Evolutionary conservation across 257 asterid genomes (phyloP), one percentile per base, ranked within the genome.

Genomic region (Orobanche coerulescens): DNA sequence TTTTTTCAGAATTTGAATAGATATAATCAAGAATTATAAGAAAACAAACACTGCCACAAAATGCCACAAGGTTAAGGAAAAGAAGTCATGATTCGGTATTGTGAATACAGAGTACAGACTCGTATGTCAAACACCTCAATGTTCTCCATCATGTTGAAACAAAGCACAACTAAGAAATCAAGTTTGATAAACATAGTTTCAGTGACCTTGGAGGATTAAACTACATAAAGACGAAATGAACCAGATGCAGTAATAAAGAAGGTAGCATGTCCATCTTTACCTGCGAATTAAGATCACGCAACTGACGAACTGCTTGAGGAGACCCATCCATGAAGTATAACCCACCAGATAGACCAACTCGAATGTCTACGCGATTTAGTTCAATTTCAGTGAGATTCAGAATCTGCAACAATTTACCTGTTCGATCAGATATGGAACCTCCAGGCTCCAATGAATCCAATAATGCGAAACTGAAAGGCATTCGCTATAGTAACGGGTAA

Each of bases 281-380:
- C 94, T 83, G 94, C 25, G 96, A 89, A 64, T 71, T 86, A 72
- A 82, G 88, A 71, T 80, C 78, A 20, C 82, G 85, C 77, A 89
- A 73, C 80, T 84, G 94, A 48, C 90, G 80, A 73, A 89, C 89
- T 49, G 94, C 94, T 84, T 89, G 96, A 69, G 88, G 95, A 68
- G 96, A 86, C 63, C 87, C 94, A 74, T 89, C 96, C 96, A 86
- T 89, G 76, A 82, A 89, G 86, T 89, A 89, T 16, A 83, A 75
- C 47, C 94, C 96, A 71, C 95, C 96, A n/a, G 95, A 78, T 30
- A 89, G 78, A 52, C 96, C 96, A 60, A 89, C 95, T 63, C 96
- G 75, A 25, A 89, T 72, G 74, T 89, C 96, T 53, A 89, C 94
- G 26, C 89, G 87, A 69, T 80, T 89, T 49, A 89, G 82, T 61